phyloP scores from a whole-genome alignment of 2,329 filamentous ascomycete species.

The Phyllosticta capitalensis region DNA sequence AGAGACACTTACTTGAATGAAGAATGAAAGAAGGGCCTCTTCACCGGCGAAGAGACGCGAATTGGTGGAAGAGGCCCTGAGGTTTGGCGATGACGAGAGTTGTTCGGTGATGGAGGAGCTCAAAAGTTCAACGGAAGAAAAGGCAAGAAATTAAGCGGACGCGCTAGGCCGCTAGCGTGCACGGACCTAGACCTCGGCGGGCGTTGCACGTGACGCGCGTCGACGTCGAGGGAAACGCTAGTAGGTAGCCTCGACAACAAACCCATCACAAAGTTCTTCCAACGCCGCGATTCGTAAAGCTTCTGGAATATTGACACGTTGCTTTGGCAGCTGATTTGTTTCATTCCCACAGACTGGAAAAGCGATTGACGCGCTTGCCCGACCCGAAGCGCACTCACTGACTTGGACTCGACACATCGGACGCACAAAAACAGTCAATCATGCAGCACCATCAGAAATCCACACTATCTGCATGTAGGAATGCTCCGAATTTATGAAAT shows the following conservation, averaged over 20 bases:
- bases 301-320: no score
- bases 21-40: background rate
- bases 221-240: no score
- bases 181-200: background rate
- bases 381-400: no score
- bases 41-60: background rate
- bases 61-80: background rate
- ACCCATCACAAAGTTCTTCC: no score
- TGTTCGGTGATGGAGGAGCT: background rate
- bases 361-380: no score
- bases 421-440: background rate
- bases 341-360: no score
- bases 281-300: no score
- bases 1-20: conserved; percentile 1
- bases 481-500: background rate
- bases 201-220: background rate
- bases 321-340: no score
- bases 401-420: background rate
- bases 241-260: no score
- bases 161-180: background rate
- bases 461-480: no score
- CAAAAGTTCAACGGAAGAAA: background rate
- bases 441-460: background rate
- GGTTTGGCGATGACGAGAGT: background rate
- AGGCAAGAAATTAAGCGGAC: background rate